Evolutionary conservation across 1,284 basidiomycete genomes (phyloP), one percentile per base, ranked within the genome.

Genomic region (Boletus semigastroideus): DNA sequence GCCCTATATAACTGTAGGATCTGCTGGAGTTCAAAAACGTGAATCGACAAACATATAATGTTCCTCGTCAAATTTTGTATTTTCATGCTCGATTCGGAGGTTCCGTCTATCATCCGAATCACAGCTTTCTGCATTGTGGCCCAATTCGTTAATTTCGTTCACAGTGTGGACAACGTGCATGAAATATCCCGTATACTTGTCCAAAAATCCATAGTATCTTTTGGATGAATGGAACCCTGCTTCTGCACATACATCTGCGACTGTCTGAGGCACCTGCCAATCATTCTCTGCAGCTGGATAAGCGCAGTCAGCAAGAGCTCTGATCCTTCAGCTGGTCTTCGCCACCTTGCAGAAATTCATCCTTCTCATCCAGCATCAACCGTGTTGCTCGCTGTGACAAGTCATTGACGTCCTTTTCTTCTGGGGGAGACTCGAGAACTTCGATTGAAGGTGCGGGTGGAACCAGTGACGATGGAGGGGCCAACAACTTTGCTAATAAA

Each of bases 121-220:
- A 40, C 73, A 72, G 0, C 64, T 75, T 69, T 92, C 89, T 16
- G 77, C 83, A 53, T 85, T 77, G n/a, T 69, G 47, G 5, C 87
- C 88, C 12, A 92, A 75, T 60, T 90, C 88, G 60, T 90, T 89
- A 13, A 89, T 74, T 61, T 91, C 89, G 61, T 92, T 92, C 66
- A 86, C 86, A 10, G 78, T 79, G 58, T 87, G 80, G n/a, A 71
- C 67, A 16, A 83, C 82, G 65, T 90, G 84, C 48, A 70, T 73
- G 62, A 92, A 87, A 65, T 87, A 91, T 13, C 87, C 86, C 1
- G 80, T 79, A 64, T 92, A 78, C 62, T 80, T 72, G 63, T 87
- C 74, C 53, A 92, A 68, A 67, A 92, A 92, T 4, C 89, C 90
- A 59, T 92, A 92, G 11, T 70, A 75, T 47, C 73, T 78, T 53